These are phyloP conservation scores for Colletotrichum tofieldiae DNA, from an alignment of 2,329 filamentous ascomycete genomes.

Conservation along the genomic window DNA sequence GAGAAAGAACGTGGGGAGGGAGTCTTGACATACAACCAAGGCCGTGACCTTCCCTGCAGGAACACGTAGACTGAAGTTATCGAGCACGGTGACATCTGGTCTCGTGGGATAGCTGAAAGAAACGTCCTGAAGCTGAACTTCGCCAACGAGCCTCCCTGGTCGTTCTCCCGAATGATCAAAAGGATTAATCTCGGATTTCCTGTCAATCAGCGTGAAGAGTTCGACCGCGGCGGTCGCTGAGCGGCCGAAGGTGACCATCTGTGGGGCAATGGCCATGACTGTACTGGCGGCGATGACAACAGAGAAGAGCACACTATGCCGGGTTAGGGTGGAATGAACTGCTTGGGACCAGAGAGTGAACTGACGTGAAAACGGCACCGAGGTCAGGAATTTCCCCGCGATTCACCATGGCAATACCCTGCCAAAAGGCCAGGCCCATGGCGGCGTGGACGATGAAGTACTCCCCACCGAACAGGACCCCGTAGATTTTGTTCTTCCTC, in stretches of 20 bases:
- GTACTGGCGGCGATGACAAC: conserved; percentile 47
- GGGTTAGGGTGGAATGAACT: conserved; percentile 44
- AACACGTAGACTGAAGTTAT: conserved; percentile 72
- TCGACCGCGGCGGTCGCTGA: conserved; percentile 46
- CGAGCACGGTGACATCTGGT: conserved; percentile 75
- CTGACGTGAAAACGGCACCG: conserved; percentile 42
- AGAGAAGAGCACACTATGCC: conserved; percentile 47
- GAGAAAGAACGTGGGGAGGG: conserved; percentile 51
- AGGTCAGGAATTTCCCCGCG: conserved; percentile 36
- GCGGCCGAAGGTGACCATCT: conserved; percentile 44
- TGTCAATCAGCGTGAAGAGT: conserved; percentile 48
- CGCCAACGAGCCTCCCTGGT: conserved; percentile 58
- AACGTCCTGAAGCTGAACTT: conserved; percentile 73
- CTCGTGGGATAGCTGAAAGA: conserved; percentile 80
- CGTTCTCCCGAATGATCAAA: conserved; percentile 37
- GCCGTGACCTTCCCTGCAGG: conserved; percentile 78
- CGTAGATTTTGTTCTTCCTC: conserved; percentile 49
- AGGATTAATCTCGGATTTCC: conserved; percentile 47
- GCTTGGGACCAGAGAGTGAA: background rate
- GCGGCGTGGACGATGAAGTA: conserved; percentile 56
- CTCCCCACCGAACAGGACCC: conserved; percentile 54
- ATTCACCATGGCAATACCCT: conserved; percentile 56
- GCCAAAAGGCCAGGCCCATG: conserved; percentile 45
- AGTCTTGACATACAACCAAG: conserved; percentile 59
- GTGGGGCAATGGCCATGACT: conserved; percentile 44